phyloP scores from a whole-genome alignment of 495 filamentous ascomycete genomes.

The Podospora comata region DNA sequence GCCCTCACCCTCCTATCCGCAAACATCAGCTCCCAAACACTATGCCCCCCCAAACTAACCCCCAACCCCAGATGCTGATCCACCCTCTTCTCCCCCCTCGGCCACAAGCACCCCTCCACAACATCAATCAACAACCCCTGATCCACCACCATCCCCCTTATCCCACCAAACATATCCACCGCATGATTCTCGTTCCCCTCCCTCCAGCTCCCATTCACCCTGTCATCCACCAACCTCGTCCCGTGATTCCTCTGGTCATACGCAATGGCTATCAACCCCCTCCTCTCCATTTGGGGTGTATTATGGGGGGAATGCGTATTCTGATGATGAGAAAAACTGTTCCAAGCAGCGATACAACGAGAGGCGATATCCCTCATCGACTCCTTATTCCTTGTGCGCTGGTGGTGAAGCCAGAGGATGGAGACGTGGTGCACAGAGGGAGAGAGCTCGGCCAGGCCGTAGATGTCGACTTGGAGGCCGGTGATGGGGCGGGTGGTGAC shows the following conservation, averaged over 20 bases:
- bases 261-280: slow-evolving; percentile 70
- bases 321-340: slow-evolving; percentile 11
- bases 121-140: slow-evolving; percentile 56
- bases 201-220: slow-evolving; percentile 72
- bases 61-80: slow-evolving; percentile 73
- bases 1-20: slow-evolving; percentile 73
- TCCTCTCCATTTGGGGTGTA: background rate
- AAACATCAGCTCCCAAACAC: slow-evolving; percentile 77
- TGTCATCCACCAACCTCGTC: slow-evolving; percentile 53
- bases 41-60: slow-evolving; percentile 83
- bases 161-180: slow-evolving; percentile 73
- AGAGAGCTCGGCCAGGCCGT: slow-evolving; percentile 72
- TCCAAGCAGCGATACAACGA: slow-evolving; percentile 39
- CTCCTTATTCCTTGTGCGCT: slow-evolving; percentile 63
- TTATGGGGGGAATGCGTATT: background rate
- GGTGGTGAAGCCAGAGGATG: slow-evolving; percentile 85
- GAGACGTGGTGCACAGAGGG: slow-evolving; percentile 51
- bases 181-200: slow-evolving; percentile 79
- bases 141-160: slow-evolving; percentile 69
- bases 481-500: slow-evolving; percentile 61
- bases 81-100: slow-evolving; percentile 44
- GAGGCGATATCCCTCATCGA: slow-evolving; percentile 58
- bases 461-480: slow-evolving; percentile 72
- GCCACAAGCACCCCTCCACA: slow-evolving; percentile 73
- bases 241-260: slow-evolving; percentile 95